Percentiles rank a stretch among this genome's conserved stretches.
Evolutionary conservation across 1,284 basidiomycete species (phyloP).

Genomic region (Puccinia brachypodii): DNA sequence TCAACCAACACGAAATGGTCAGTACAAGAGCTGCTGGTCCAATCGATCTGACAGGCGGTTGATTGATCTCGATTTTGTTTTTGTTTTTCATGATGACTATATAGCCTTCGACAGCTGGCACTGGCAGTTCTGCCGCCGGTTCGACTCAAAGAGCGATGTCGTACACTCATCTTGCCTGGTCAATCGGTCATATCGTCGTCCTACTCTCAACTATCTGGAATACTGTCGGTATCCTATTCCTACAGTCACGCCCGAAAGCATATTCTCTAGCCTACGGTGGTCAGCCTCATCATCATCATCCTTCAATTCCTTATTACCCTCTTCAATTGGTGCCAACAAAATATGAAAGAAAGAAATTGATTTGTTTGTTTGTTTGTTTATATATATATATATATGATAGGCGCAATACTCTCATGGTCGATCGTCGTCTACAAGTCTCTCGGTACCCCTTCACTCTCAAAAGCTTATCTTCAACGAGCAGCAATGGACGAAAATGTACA

Average conservation of each 20-base stretch:
- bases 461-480: slow-evolving; percentile 56
- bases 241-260: slow-evolving; percentile 50
- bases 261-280: slow-evolving; percentile 40
- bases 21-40: neutral
- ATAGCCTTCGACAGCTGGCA: slow-evolving; percentile 14
- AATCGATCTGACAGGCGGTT: neutral
- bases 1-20: neutral
- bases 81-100: neutral
- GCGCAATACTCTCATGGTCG: slow-evolving; percentile 57
- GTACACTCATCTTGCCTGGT: slow-evolving; percentile 57
- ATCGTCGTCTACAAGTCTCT: slow-evolving; percentile 57
- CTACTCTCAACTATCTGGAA: slow-evolving; percentile 56
- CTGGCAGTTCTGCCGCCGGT: slow-evolving; percentile 13
- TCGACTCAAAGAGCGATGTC: slow-evolving; percentile 53
- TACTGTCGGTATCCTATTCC: slow-evolving; percentile 52
- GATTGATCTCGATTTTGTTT: neutral
- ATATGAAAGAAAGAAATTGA: too few relatives aligned
- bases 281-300: neutral
- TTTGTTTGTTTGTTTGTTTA: neutral
- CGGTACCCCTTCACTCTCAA: slow-evolving; percentile 55
- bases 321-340: too few relatives aligned
- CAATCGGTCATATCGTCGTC: slow-evolving; percentile 56
- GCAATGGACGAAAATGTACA: slow-evolving; percentile 58
- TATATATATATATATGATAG: slow-evolving; percentile 20
- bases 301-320: neutral